Base-by-base conservation (phyloP, 2,329 filamentous ascomycete species). In the Diplodia corticola region DNA sequence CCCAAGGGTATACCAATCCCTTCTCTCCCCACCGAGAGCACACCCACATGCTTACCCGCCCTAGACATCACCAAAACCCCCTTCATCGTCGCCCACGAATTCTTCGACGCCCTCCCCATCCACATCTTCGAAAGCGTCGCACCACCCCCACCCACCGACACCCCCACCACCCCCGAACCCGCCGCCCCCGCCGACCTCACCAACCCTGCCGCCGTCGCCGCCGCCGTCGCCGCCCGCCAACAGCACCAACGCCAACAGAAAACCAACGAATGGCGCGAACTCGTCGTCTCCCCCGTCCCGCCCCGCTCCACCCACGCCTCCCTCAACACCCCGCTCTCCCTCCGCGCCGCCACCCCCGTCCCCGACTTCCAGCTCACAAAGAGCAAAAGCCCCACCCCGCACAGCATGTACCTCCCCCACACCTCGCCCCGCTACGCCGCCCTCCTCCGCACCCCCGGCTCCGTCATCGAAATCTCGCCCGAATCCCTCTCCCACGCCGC, bases 101-200 rank as follows among this genome's bases (percentile, higher is more conserved):
- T 99, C 83, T 99, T 99, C 80, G 95, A 99, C 72, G 95, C 95
- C 2, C 88, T 99, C 0, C 95, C 95, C 37, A 97, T 99, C 71
- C 93, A 99, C 77, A 89, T 92, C 68, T 99, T 99, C 76, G 90
- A 98, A 77, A 90, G 91, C 15, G 84, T 94, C 60, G 77, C 84
- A 1, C 51, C 80, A 81, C 69, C 74, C 24, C 20, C 70, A 69
- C 65, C 76, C 65, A 70, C 73, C 63, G 79, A 71, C 68, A 77
- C 69, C 69, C 75, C 83, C 44, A 9, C 17, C 40, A 74, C 79
- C 5, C 76, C 78, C 70, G 73, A 83, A n/a, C 80, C 80, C 40
- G 82, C 83, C 6, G 13, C 33, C 44, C 82, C 83, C 6, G n/a
- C 33, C 12, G 51, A 64, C 24, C 35, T 54, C 24, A 54, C 46